These are phyloP conservation scores for Chaetomiaceae sp. DNA, from an alignment of 2,329 filamentous ascomycete species.

Conservation along the genomic window DNA sequence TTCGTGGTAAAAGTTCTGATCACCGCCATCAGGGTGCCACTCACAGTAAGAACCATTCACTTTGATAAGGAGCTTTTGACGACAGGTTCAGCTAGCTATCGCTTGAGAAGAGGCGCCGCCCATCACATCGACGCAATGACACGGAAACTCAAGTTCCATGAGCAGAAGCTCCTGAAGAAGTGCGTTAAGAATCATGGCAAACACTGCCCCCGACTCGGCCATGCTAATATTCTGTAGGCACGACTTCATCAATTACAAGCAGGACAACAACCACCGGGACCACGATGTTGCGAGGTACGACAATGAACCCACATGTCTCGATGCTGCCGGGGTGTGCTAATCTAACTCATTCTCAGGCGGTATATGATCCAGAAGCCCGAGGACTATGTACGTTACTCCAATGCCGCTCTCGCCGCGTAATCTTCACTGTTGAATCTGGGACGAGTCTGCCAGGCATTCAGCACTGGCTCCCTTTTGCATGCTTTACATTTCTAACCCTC, in stretches of 20 bases:
- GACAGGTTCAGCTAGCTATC: no score
- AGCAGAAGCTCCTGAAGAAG: constrained; percentile 66
- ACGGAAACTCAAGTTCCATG: constrained; percentile 92
- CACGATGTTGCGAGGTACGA: constrained; percentile 50
- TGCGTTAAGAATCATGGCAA: not conserved
- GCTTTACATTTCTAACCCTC: constrained; percentile 8
- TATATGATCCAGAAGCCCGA: constrained; percentile 88
- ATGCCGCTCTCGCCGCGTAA: not conserved
- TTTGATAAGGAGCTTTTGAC: no score
- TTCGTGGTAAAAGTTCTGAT: constrained; percentile 16
- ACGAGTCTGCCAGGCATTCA: not conserved
- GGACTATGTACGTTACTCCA: constrained; percentile 32
- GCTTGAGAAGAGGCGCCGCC: not conserved
- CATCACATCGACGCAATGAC: constrained; percentile 50
- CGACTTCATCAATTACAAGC: constrained; percentile 92
- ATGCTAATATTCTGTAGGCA: constrained; percentile 53
- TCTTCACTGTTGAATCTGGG: not conserved
- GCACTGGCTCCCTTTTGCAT: not conserved
- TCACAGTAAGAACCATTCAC: no score
- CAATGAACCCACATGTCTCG: constrained; percentile 30
- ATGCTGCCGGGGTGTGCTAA: not conserved
- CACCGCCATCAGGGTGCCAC: constrained; percentile 11
- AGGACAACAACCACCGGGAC: constrained; percentile 75
- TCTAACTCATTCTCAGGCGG: constrained; percentile 44
- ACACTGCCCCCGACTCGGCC: no score